Percentiles rank a stretch among this genome's conserved stretches.
Conservation (phyloP, 2,329 filamentous ascomycete genomes). For the Thelonectria discophora region DNA sequence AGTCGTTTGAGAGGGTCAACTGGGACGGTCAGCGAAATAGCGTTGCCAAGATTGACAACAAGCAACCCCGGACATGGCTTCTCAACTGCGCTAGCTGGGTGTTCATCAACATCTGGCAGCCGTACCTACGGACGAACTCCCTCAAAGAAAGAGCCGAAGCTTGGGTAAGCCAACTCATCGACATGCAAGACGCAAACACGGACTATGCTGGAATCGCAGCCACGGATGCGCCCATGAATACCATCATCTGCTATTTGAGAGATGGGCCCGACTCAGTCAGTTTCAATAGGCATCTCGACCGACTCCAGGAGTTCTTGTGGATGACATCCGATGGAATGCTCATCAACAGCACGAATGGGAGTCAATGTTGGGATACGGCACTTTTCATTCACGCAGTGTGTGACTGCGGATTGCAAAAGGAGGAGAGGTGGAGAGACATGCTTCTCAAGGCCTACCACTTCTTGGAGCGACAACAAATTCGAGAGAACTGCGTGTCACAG, state of each 20-base stretch:
- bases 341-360: conserved; percentile 93
- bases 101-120: conserved; percentile 80
- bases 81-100: conserved; percentile 81
- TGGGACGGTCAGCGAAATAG: conserved; percentile 82
- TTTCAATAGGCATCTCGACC: conserved; percentile 79
- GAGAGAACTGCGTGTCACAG: conserved; percentile 80
- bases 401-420: conserved; percentile 77
- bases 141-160: conserved; percentile 77
- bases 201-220: conserved; percentile 85
- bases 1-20: conserved; percentile 79
- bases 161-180: conserved; percentile 82
- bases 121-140: conserved; percentile 72
- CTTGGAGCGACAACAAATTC: conserved; percentile 88
- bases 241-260: conserved; percentile 81
- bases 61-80: conserved; percentile 87
- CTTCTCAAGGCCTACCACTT: conserved; percentile 82
- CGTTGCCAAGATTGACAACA: conserved; percentile 83
- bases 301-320: conserved; percentile 87
- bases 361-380: conserved; percentile 94
- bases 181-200: conserved; percentile 92
- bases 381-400: conserved; percentile 85
- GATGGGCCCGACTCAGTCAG: conserved; percentile 79
- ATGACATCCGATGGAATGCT: conserved; percentile 91
- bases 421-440: conserved; percentile 82
- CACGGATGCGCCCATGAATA: conserved; percentile 89